Percentiles rank a stretch among this genome's conserved stretches.
Evolutionary conservation across 257 asterid species (phyloP).

Genomic region (Jaltomata sinuosa): DNA sequence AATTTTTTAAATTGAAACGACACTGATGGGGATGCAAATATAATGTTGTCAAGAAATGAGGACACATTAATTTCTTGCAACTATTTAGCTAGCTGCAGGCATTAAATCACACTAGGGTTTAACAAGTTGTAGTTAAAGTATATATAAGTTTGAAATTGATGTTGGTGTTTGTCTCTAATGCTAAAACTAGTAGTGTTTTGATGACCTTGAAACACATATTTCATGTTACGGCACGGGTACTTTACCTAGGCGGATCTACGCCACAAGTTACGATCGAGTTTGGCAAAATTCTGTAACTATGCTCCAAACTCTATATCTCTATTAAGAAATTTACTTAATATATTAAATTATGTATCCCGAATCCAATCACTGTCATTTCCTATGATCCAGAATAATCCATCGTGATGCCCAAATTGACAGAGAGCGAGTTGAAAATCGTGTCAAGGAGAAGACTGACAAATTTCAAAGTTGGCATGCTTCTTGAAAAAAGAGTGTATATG

Average conservation of each 20-base stretch:
- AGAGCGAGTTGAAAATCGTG: neutral
- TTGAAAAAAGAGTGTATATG: neutral
- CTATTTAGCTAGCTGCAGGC: neutral
- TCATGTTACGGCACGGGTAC: neutral
- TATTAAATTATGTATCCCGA: neutral
- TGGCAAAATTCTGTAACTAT: neutral
- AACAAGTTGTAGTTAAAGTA: too few relatives aligned
- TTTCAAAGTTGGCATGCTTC: neutral
- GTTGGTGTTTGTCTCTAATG: neutral
- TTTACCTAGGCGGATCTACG: too few relatives aligned
- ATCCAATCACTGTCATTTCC: neutral
- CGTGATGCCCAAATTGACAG: neutral
- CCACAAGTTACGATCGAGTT: neutral
- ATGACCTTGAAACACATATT: too few relatives aligned
- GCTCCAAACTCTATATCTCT: neutral
- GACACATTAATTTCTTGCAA: neutral
- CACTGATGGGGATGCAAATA: neutral
- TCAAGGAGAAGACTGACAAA: neutral
- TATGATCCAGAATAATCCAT: neutral
- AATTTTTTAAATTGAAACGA: neutral
- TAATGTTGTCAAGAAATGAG: neutral
- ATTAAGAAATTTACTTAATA: neutral
- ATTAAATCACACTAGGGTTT: too few relatives aligned
- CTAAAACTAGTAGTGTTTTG: too few relatives aligned
- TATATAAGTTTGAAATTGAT: too few relatives aligned